phyloP scores from a whole-genome alignment of 306 rosid species.

The Prunus padus region DNA sequence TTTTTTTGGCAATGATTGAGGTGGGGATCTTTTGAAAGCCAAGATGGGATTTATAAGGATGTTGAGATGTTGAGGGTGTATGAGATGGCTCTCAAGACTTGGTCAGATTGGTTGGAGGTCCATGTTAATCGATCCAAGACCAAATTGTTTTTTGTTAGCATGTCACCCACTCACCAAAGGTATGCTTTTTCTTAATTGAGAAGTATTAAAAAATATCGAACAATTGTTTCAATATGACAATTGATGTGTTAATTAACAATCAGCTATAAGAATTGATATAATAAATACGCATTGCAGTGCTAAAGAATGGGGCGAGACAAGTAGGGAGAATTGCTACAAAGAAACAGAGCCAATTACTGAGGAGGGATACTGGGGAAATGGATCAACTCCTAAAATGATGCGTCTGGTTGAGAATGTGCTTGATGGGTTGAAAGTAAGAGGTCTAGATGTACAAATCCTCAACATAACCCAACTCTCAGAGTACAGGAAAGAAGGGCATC shows the following conservation, averaged over 20 bases:
- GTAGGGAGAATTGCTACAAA: slow-evolving; percentile 58
- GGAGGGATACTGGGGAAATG: slow-evolving; percentile 63
- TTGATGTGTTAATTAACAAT: neutral
- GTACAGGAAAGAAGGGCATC: slow-evolving; percentile 86
- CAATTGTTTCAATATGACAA: too few species aligned
- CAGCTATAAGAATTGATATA: neutral
- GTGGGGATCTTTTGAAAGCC: slow-evolving; percentile 79
- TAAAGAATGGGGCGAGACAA: slow-evolving; percentile 64
- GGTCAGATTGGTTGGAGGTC: slow-evolving; percentile 94
- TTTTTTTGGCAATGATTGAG: slow-evolving; percentile 34
- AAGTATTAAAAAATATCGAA: too few species aligned
- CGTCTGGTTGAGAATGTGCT: slow-evolving; percentile 53
- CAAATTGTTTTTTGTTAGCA: slow-evolving; percentile 65
- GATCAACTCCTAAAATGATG: slow-evolving; percentile 65
- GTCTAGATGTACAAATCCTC: slow-evolving; percentile 55
- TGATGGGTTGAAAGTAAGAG: slow-evolving; percentile 51
- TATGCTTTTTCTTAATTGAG: slow-evolving; percentile 13
- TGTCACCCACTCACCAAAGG: slow-evolving; percentile 98
- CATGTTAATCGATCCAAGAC: slow-evolving; percentile 74
- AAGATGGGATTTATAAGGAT: slow-evolving; percentile 47
- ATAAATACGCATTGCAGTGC: slow-evolving; percentile 37
- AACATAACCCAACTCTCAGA: slow-evolving; percentile 82
- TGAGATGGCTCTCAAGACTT: slow-evolving; percentile 86
- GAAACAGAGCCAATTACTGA: slow-evolving; percentile 48
- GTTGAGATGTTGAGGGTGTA: slow-evolving; percentile 65